phyloP scores from a whole-genome alignment of 140 eudicot species.

The Ambrosia hybrid region DNA sequence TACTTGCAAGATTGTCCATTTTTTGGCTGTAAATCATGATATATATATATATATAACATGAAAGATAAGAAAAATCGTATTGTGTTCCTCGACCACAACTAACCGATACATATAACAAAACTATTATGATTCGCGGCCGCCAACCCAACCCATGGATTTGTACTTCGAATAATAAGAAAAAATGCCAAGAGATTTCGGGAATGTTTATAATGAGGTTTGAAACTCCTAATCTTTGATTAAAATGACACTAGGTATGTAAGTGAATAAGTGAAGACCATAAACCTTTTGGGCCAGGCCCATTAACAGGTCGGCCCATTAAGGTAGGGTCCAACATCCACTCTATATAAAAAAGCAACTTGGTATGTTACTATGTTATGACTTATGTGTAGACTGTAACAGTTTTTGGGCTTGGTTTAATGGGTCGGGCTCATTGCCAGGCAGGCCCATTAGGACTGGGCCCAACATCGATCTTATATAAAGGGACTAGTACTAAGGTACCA shows the following conservation, averaged over 20 bases:
- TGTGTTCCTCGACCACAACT: not conserved
- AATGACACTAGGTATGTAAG: not conserved
- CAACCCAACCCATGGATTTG: no score
- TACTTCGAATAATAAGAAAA: no score
- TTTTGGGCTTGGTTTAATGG: not conserved
- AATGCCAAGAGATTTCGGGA: no score
- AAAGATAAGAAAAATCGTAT: not conserved
- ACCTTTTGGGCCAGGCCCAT: no score
- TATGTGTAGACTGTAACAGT: no score
- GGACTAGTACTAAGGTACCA: not conserved
- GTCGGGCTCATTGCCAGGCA: not conserved
- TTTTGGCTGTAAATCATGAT: constrained; percentile 45
- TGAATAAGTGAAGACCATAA: not conserved
- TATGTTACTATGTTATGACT: no score
- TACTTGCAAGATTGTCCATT: constrained; percentile 53
- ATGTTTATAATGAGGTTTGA: not conserved
- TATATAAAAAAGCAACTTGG: no score
- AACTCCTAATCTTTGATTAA: not conserved
- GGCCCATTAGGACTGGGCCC: not conserved
- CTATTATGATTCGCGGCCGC: no score
- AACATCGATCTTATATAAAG: not conserved
- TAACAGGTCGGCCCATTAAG: no score
- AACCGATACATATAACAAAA: not conserved
- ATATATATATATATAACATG: constrained; percentile 4
- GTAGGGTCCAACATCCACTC: no score